These are phyloP conservation scores for Xylaria sp. DNA, from an alignment of 2,329 filamentous ascomycete genomes.

Conservation along the genomic window DNA sequence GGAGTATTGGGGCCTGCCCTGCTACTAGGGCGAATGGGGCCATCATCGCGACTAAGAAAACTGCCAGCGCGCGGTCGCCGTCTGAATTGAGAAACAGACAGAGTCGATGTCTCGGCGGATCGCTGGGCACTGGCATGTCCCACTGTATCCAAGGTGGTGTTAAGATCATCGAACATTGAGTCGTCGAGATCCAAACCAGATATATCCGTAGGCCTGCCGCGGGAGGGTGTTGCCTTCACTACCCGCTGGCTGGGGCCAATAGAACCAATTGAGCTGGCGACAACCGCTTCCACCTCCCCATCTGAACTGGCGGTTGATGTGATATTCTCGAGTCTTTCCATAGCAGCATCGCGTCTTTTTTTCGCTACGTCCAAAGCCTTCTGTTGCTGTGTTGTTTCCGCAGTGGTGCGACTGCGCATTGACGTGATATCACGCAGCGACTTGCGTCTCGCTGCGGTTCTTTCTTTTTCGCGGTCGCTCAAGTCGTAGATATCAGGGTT, in stretches of 20 bases:
- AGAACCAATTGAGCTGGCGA: conserved; percentile 33
- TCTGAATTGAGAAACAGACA: conserved; percentile 47
- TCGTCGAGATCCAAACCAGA: conserved; percentile 50
- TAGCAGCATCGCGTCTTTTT: conserved; percentile 46
- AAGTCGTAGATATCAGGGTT: conserved; percentile 49
- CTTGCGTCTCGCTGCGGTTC: conserved; percentile 40
- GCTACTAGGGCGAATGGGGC: conserved; percentile 49
- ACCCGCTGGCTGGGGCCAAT: conserved; percentile 41
- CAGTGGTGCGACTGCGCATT: conserved; percentile 30
- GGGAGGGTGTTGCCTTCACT: conserved; percentile 43
- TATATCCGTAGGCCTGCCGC: conserved; percentile 43
- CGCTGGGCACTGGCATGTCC: conserved; percentile 46
- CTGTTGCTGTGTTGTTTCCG: conserved; percentile 38
- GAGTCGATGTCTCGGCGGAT: conserved; percentile 48
- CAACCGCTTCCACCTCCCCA: conserved; percentile 32
- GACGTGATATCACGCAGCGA: conserved; percentile 39
- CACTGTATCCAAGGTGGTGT: conserved; percentile 47
- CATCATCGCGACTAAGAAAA: conserved; percentile 49
- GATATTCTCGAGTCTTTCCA: conserved; percentile 48
- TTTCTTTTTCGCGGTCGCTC: conserved; percentile 49
- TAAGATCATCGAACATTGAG: conserved; percentile 48
- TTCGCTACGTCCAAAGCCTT: conserved; percentile 41
- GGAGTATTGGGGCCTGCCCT: conserved; percentile 49
- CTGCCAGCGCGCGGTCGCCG: conserved; percentile 49
- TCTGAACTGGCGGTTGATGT: conserved; percentile 42